Base-by-base conservation (phyloP, 371 early-diverging fungal species). In the Mortierella sp. region DNA sequence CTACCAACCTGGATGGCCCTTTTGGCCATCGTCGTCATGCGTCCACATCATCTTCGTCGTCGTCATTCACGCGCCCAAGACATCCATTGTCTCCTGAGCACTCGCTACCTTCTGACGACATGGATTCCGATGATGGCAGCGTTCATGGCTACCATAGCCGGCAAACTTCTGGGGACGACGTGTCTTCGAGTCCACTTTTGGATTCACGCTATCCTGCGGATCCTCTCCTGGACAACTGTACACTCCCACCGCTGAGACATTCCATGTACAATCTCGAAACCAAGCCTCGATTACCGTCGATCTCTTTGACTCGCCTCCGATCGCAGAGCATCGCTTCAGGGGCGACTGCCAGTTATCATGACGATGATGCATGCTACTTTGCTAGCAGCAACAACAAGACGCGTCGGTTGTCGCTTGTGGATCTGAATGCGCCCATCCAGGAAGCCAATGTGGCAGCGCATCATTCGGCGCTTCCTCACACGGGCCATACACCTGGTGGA, bases 351-450 rank as follows among this genome's bases (percentile, higher is more conserved):
- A 34, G 48, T 12, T 53, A 45, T 42, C 26, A 30, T 14, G 18
- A 50, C 18, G 67, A 62, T 10, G 30, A 54, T 67, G 7, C 45
- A 54, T 13, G 26, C 64, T 41, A 18, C 46, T 34, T 34, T 34
- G 34, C 34, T 34, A 34, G 10, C 34, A 34, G 34, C 34, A 34
- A 34, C 34, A 34, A 34, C 45, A 64, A 52, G 41, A 64, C 62
- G 0, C 76, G 76, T 23, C 64, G 76, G 18, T 43, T 76, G 18
- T 76, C 76, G 0, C 69, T 76, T 13, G 76, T 69, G 9, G 76
- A 76, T 2, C 55, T 76, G 49, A 64, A 76, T 18, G 66, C 70
- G 6, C 76, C 76, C 19, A 76, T 76, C 26, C 69, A 68, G 27
- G 66, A 68, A 7, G 69, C 76, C 0, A 61, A 48, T 8, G 57